These are phyloP conservation scores for Mimosa bimucronata DNA, from an alignment of 306 rosid species.

Conservation along the genomic window DNA sequence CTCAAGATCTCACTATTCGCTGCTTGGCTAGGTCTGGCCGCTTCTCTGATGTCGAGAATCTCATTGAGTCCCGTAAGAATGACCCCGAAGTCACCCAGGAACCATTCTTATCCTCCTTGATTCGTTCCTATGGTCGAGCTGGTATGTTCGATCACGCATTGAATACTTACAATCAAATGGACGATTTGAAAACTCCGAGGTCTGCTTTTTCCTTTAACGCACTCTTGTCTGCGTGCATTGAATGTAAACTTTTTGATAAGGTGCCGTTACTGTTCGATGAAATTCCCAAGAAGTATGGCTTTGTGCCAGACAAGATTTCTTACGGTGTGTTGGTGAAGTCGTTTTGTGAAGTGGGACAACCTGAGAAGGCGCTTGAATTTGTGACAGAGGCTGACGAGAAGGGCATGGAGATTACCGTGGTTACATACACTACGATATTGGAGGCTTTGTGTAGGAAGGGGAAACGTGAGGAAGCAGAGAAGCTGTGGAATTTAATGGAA, in stretches of 20 bases:
- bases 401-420: constrained; percentile 54
- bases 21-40: constrained; percentile 67
- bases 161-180: constrained; percentile 61
- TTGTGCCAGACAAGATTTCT: constrained; percentile 57
- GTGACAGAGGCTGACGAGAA: constrained; percentile 50
- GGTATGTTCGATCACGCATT: constrained; percentile 66
- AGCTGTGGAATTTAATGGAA: constrained; percentile 60
- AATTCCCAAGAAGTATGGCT: constrained; percentile 48
- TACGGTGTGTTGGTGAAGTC: constrained; percentile 64
- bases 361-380: constrained; percentile 49
- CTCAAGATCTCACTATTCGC: constrained; percentile 66
- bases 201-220: constrained; percentile 63
- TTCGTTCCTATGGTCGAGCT: constrained; percentile 70
- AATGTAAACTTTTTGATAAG: constrained; percentile 44
- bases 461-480: constrained; percentile 56
- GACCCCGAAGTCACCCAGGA: constrained; percentile 64
- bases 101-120: constrained; percentile 58
- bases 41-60: constrained; percentile 55
- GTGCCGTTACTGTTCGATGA: constrained; percentile 59
- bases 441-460: constrained; percentile 60
- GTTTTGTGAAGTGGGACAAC: constrained; percentile 45
- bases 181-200: constrained; percentile 60
- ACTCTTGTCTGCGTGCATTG: constrained; percentile 53
- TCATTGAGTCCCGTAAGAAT: constrained; percentile 66
- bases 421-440: constrained; percentile 56